Conservation (phyloP, 2,329 filamentous ascomycete species). For the Cladosporium oxysporum region DNA sequence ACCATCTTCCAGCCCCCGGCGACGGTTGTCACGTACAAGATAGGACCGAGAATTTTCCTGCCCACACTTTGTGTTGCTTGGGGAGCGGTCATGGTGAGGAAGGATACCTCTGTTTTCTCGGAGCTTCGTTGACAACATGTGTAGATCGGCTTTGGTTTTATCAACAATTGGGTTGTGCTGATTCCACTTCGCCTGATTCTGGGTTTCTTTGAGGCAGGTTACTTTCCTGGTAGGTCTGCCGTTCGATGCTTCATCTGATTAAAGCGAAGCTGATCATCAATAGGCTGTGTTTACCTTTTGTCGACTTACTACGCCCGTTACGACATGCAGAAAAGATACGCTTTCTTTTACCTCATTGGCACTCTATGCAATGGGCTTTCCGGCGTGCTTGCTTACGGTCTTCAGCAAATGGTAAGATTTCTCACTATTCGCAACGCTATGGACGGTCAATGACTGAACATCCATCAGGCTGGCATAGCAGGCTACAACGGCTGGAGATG, state of each 20-base stretch:
- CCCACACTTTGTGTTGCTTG: constrained; percentile 51
- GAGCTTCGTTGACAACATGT: background rate
- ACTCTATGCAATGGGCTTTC: constrained; percentile 50
- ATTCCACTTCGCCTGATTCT: constrained; percentile 60
- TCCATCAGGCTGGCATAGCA: constrained; percentile 24
- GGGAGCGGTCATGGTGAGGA: constrained; percentile 61
- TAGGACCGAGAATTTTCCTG: constrained; percentile 53
- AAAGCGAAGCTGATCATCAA: constrained; percentile 22
- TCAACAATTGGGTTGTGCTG: constrained; percentile 54
- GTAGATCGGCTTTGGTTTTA: constrained; percentile 57
- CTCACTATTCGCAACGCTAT: background rate
- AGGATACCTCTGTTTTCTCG: background rate
- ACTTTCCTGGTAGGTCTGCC: constrained; percentile 46
- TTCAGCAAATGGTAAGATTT: constrained; percentile 35
- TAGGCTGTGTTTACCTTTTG: constrained; percentile 64
- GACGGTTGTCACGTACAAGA: constrained; percentile 65
- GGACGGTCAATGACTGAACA: background rate
- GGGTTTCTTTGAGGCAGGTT: constrained; percentile 60
- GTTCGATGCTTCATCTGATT: background rate
- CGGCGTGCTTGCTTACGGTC: constrained; percentile 45
- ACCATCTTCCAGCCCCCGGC: constrained; percentile 71
- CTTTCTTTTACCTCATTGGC: constrained; percentile 53
- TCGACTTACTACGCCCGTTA: constrained; percentile 54
- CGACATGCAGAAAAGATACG: constrained; percentile 22
- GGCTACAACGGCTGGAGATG: constrained; percentile 43